Evolutionary conservation across 208 protist genomes (phyloP).

Genomic region (Balamuthia mandrillaris): DNA sequence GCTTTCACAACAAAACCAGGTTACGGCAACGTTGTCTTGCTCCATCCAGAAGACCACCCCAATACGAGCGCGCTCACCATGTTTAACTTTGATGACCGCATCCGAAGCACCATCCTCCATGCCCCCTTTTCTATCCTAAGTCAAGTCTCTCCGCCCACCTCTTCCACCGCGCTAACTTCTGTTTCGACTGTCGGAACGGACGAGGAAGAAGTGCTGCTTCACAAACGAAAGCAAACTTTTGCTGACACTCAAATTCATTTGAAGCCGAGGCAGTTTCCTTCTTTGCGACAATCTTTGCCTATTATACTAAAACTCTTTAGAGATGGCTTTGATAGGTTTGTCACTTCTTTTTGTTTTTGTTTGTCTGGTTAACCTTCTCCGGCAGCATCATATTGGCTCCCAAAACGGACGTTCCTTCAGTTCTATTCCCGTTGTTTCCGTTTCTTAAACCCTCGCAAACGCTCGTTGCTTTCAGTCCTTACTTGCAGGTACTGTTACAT

Average conservation of each 20-base stretch:
- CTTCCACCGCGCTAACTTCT: neutral
- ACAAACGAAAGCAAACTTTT: neutral
- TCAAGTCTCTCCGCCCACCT: neutral
- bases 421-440: slow-evolving; percentile 37
- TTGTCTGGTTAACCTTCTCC: neutral
- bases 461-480: slow-evolving; percentile 49
- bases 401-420: neutral
- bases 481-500: neutral
- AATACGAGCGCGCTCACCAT: neutral
- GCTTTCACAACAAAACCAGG: neutral
- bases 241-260: too few species aligned
- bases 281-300: neutral
- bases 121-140: neutral
- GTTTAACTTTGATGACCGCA: neutral
- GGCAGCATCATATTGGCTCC: slow-evolving; percentile 41
- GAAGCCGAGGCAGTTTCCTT: neutral
- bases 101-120: neutral
- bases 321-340: neutral
- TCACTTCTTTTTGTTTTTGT: neutral
- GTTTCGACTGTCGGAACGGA: neutral
- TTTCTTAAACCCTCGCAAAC: slow-evolving; percentile 31
- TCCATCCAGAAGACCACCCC: neutral
- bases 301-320: neutral
- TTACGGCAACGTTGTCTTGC: neutral
- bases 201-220: neutral